Conservation (phyloP, 306 rosid species). For the Clitoria ternatea region DNA sequence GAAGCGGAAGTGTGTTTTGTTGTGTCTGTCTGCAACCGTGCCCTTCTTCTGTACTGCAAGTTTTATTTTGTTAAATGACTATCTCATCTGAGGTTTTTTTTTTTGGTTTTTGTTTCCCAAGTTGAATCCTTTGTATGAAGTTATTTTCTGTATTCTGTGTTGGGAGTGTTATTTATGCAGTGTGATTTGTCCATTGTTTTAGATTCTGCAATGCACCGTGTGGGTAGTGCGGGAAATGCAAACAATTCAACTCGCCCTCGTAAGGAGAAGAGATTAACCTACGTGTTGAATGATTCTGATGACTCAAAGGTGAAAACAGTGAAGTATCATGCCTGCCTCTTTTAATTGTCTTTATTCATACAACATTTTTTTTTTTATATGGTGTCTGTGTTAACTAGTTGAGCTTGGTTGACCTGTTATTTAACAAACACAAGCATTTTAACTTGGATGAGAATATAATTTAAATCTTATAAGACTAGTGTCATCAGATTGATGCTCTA, state of each 20-base stretch:
- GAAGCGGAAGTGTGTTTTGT: constrained; percentile 17
- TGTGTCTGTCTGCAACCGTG: neutral
- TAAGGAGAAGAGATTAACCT: constrained; percentile 91
- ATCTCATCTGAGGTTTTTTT: neutral
- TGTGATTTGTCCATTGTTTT: constrained; percentile 17
- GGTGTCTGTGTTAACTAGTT: neutral
- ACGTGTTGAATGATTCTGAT: constrained; percentile 77
- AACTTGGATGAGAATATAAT: constrained; percentile 6
- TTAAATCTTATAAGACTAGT: neutral
- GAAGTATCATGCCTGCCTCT: constrained; percentile 15
- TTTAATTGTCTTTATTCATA: neutral
- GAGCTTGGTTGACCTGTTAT: neutral
- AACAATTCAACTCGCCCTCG: constrained; percentile 84
- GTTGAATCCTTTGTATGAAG: neutral
- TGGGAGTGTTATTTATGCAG: constrained; percentile 12
- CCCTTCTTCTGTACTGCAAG: neutral
- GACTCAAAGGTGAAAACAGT: constrained; percentile 62
- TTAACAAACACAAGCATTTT: neutral
- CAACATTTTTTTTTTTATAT: neutral
- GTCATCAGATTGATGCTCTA: neutral
- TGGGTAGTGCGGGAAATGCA: constrained; percentile 92
- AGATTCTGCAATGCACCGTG: constrained; percentile 92
- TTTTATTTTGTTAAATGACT: constrained; percentile 5
- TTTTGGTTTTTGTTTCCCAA: neutral
- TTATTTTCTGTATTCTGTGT: constrained; percentile 22